Evolutionary conservation across 1,139 yeast genomes (phyloP).

Genomic region (Suhomyces yuchorum): DNA sequence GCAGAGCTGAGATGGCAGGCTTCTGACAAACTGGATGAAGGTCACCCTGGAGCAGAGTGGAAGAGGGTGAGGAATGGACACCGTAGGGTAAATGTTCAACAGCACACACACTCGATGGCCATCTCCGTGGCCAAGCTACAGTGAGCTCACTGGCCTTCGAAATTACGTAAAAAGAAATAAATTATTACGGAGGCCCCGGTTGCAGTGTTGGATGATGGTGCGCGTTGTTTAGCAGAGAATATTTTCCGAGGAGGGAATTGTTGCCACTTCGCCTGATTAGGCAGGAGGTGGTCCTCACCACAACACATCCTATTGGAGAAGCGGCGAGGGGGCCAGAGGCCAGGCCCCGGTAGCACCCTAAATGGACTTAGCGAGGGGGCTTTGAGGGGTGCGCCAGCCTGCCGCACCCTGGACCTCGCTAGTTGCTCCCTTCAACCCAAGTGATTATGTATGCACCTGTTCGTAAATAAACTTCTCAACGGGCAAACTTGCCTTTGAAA

Average conservation of each 20-base stretch:
- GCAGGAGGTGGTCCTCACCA: neutral
- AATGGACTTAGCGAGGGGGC: too few species aligned
- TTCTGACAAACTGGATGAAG: too few species aligned
- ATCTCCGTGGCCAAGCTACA: neutral
- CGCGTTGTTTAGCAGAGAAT: neutral
- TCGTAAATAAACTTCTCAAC: conserved; percentile 2
- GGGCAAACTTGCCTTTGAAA: neutral
- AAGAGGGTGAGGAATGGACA: too few species aligned
- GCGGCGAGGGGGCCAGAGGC: neutral
- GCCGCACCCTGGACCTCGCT: neutral
- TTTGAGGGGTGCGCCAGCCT: neutral
- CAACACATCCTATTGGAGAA: neutral
- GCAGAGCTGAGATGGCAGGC: neutral
- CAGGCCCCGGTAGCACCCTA: too few species aligned
- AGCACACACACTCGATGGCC: neutral
- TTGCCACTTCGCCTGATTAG: neutral
- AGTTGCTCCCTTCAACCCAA: neutral
- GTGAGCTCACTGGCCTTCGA: neutral
- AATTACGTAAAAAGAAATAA: neutral
- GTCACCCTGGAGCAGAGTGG: too few species aligned
- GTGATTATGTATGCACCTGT: neutral
- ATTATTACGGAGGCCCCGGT: neutral
- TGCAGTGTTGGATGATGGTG: neutral
- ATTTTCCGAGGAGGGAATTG: neutral
- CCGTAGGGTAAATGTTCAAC: neutral